These are phyloP conservation scores for Sporothrix brunneoviolacea DNA, from an alignment of 2,329 filamentous ascomycete species.

Conservation along the genomic window DNA sequence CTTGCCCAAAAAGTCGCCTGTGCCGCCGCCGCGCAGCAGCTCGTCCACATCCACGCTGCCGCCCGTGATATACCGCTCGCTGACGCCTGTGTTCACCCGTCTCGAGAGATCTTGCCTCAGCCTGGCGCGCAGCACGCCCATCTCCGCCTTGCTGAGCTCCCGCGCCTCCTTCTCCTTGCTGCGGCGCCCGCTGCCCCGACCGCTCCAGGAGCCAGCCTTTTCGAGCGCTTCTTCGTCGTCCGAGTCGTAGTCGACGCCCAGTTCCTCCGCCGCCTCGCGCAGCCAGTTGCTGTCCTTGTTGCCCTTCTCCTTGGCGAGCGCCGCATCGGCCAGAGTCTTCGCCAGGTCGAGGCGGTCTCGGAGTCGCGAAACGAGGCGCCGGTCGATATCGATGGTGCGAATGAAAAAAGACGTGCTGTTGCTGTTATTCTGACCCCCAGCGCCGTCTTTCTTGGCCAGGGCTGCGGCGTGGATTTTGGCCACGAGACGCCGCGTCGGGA, in stretches of 20 bases:
- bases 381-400: conserved; percentile 75
- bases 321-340: conserved; percentile 80
- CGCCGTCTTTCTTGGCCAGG: conserved; percentile 40
- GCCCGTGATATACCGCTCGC: conserved; percentile 76
- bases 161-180: conserved; percentile 65
- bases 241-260: conserved; percentile 83
- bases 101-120: conserved; percentile 63
- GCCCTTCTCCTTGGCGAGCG: conserved; percentile 80
- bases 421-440: conserved; percentile 21
- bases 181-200: conserved; percentile 36
- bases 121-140: conserved; percentile 63
- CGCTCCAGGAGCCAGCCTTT: conserved; percentile 6
- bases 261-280: conserved; percentile 75
- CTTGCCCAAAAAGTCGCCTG: conserved; percentile 59
- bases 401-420: conserved; percentile 51
- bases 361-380: conserved; percentile 67
- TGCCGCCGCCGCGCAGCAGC: conserved; percentile 57
- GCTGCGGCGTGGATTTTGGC: conserved; percentile 71
- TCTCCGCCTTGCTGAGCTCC: conserved; percentile 63
- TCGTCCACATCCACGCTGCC: conserved; percentile 77
- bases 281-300: conserved; percentile 81
- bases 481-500: conserved; percentile 73
- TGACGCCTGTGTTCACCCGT: conserved; percentile 80
- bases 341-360: conserved; percentile 71
- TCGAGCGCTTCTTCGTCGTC: conserved; percentile 47